These are phyloP conservation scores for Colletotrichum spaethianum DNA, from an alignment of 2,329 filamentous ascomycete genomes.

Conservation along the genomic window DNA sequence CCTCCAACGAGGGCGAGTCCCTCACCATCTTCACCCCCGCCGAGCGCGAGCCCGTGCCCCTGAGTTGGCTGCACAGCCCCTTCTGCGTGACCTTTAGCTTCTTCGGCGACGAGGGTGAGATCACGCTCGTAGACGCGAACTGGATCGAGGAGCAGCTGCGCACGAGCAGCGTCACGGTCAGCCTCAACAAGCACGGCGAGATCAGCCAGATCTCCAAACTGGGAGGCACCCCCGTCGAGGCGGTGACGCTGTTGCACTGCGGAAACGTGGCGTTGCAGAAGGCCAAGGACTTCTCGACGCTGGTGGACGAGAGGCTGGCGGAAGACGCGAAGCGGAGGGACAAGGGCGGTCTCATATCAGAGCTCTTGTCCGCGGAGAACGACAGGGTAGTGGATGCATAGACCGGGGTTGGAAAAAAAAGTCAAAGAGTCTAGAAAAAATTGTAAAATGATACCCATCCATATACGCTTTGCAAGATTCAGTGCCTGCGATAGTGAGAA, in stretches of 20 bases:
- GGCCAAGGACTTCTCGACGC: constrained; percentile 82
- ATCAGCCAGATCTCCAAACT: constrained; percentile 93
- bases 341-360: constrained; percentile 82
- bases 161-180: constrained; percentile 82
- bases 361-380: constrained; percentile 85
- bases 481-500: constrained; percentile 7
- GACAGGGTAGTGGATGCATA: constrained; percentile 68
- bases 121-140: constrained; percentile 80
- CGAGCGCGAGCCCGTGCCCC: constrained; percentile 89
- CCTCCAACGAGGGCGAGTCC: constrained; percentile 85
- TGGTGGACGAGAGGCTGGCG: constrained; percentile 80
- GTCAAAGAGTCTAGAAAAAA: constrained; percentile 3
- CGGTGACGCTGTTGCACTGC: constrained; percentile 82
- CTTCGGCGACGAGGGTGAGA: constrained; percentile 80
- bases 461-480: constrained; percentile 26
- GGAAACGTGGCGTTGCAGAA: constrained; percentile 81
- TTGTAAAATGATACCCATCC: constrained; percentile 42
- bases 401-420: constrained; percentile 49
- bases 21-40: constrained; percentile 87
- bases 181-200: constrained; percentile 90
- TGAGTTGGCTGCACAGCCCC: constrained; percentile 93
- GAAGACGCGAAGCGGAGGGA: constrained; percentile 85
- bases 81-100: constrained; percentile 93
- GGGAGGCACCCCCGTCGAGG: constrained; percentile 86
- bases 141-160: constrained; percentile 83